Base-by-base conservation (phyloP, 2,329 filamentous ascomycete species). In the Pseudogymnoascus sp. region DNA sequence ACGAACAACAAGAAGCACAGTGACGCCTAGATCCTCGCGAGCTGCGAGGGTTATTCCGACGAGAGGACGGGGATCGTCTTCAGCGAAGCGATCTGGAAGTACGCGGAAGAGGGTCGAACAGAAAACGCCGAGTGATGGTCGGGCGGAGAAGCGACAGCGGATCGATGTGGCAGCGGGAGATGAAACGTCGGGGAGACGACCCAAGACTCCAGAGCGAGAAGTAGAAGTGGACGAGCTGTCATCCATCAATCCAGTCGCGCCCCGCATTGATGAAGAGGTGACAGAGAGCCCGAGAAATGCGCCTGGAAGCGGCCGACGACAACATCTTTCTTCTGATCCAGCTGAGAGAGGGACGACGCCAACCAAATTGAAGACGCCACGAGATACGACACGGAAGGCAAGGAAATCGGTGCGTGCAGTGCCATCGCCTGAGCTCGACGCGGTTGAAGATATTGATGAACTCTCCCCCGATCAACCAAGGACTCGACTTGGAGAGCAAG, bases 291-390 rank as follows among this genome's bases (percentile, higher is more conserved):
- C 84, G 0, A 72, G 68, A 7, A 71, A 81, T 66, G 82, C 81
- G 12, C 83, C 83, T 0, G 83, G 83, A 2, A 85, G 81, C 65
- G 83, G 82, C 1, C 77, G 76, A 7, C 73, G 81, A 59, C 76
- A 55, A 33, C 49, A 55, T 14, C 11, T 33, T 21, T 55, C 45
- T 7, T 55, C 49, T 35, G 49, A 55, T 55, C 49, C 49, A 21
- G 49, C 29, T 5, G 78, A 26, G 75, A 70, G 29, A 21, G 49
- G 10, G 29, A 55, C 49, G 29, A 55, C 49, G 10, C 49, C 3
- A 69, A 81, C 12, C 72, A 70, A 12, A 68, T 73, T 6, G 72
- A 71, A 35, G 73, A 72, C 0, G 72, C 73, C 1, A 64, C 77
- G 6, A 74, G 73, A 1, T 78, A 76, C 2, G 79, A 76, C 21